Percentiles rank a stretch among this genome's conserved stretches.
Evolutionary conservation across 1,284 basidiomycete species (phyloP).

Genomic region (Malassezia sp.): DNA sequence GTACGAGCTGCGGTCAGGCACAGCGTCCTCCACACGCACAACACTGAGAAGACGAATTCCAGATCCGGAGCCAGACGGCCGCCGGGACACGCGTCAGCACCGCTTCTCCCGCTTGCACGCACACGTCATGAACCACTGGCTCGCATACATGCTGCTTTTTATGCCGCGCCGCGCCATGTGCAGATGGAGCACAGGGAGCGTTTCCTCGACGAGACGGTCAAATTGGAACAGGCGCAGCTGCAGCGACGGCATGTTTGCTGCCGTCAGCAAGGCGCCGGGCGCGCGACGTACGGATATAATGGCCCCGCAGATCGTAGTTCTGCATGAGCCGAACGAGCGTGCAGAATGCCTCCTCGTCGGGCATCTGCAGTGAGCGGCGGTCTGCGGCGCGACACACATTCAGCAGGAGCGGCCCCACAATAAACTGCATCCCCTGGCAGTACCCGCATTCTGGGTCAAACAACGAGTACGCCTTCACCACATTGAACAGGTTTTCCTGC

Average conservation of each 20-base stretch:
- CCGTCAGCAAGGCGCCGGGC: not conserved
- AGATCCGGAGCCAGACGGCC: no score
- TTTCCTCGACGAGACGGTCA: slow-evolving; percentile 82
- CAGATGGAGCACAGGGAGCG: slow-evolving; percentile 75
- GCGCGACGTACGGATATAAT: slow-evolving; percentile 59
- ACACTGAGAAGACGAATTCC: not conserved
- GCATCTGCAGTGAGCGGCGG: slow-evolving; percentile 23
- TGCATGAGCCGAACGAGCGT: slow-evolving; percentile 95
- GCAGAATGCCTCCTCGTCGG: slow-evolving; percentile 69
- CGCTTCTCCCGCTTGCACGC: no score
- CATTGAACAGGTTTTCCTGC: slow-evolving; percentile 92
- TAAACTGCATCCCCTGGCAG: slow-evolving; percentile 78
- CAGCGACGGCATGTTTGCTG: slow-evolving; percentile 84
- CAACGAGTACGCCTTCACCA: slow-evolving; percentile 91
- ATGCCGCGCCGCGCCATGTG: slow-evolving; percentile 86
- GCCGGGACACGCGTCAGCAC: no score
- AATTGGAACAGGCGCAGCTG: slow-evolving; percentile 82
- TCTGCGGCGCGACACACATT: slow-evolving; percentile 56
- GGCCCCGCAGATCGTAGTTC: slow-evolving; percentile 85
- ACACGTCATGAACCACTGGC: slow-evolving; percentile 87
- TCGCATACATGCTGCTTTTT: slow-evolving; percentile 78
- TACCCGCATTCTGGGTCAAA: slow-evolving; percentile 93
- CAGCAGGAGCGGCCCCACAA: slow-evolving; percentile 80
- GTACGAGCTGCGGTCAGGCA: slow-evolving; percentile 13
- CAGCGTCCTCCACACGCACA: slow-evolving; percentile 4